Percentiles rank a stretch among this genome's conserved stretches.
These are phyloP conservation scores for Xanthoconium separans DNA, from an alignment of 1,284 basidiomycete genomes.

Conservation along the genomic window DNA sequence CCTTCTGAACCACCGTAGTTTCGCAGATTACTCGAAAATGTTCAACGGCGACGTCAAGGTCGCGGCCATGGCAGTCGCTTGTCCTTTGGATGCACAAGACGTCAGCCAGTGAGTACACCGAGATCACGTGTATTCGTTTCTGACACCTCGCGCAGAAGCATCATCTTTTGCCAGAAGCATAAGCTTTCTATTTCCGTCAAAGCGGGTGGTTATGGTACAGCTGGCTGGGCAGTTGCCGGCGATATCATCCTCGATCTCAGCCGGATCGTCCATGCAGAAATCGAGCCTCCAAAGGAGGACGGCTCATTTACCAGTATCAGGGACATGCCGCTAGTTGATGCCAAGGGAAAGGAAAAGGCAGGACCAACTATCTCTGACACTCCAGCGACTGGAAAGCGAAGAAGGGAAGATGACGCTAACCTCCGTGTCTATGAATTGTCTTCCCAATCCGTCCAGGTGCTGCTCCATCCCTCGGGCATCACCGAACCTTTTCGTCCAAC, in stretches of 20 bases:
- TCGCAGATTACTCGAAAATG: conserved; percentile 58
- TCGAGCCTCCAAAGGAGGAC: conserved; percentile 55
- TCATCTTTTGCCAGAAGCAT: conserved; percentile 70
- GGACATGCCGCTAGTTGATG: conserved; percentile 47
- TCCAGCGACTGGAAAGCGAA: conserved; percentile 45
- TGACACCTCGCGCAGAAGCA: conserved; percentile 42
- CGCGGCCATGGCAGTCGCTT: conserved; percentile 57
- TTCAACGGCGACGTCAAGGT: conserved; percentile 79
- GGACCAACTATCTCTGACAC: conserved; percentile 5
- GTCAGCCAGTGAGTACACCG: conserved; percentile 62
- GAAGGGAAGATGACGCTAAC: conserved; percentile 51
- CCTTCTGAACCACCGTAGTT: conserved; percentile 41
- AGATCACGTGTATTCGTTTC: conserved; percentile 10
- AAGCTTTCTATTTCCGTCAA: conserved; percentile 78
- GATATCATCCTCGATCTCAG: conserved; percentile 81
- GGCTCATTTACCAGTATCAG: conserved; percentile 58
- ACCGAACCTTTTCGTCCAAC: conserved; percentile 33
- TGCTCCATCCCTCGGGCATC: conserved; percentile 47
- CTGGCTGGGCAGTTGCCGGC: conserved; percentile 83
- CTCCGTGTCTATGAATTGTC: conserved; percentile 55
- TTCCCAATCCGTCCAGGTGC: conserved; percentile 52
- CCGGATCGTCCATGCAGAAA: conserved; percentile 62
- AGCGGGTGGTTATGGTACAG: conserved; percentile 86
- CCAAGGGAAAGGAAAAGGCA: conserved; percentile 53
- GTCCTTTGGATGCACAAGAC: conserved; percentile 71